Evolutionary conservation across 148 eudicot species (phyloP), one percentile per base, ranked within the genome.

Genomic region (Persicaria tinctoria): DNA sequence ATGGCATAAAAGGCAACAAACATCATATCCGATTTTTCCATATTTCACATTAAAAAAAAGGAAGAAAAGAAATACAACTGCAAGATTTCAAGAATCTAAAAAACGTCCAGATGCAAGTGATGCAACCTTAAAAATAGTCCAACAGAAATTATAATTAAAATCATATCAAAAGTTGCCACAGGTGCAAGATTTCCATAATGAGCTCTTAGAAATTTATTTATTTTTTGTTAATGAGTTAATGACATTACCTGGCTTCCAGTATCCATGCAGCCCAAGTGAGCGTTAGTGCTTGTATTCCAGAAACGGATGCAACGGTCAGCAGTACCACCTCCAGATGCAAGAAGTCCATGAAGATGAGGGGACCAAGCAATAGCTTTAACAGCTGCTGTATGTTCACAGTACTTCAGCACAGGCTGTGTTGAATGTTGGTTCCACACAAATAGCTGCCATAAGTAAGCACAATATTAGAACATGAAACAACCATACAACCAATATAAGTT

Each of bases 281-380:
- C 79, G 72, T 93, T 91, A 38, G 94, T 93, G 59, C 92, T 87
- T 46, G 98, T 93, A 81, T 91, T 93, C 98, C 98, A 91, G 72
- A 93, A 91, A 70, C 98, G 89, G 72, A 93, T 93, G 80, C 97
- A 91, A 54, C 93, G 83, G 79, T 93, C 98, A 82, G 97, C 97
- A 53, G 97, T 90, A 74, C 98, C 98, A 76, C 98, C 98, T 12
- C 98, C 98, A n/a, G 98, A 93, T 75, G 97, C 98, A 49, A 93
- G 91, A 78, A 91, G 88, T n/a, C 98, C 98, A 71, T 93, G 87
- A 71, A 93, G 86, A 86, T 93, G 98, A 68, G 98, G 98, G 2
- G 98, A 93, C 98, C 98, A 93, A 66, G 98, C 91, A 81, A 93
- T 93, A 62, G 98, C 98, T 83, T 93, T 93, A 53, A 93, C 98